A percentile compares a stretch with the other conserved stretches of the same genome.
These are phyloP conservation scores for Leishmania arabica DNA, from an alignment of 208 protist species.

Conservation along the genomic window DNA sequence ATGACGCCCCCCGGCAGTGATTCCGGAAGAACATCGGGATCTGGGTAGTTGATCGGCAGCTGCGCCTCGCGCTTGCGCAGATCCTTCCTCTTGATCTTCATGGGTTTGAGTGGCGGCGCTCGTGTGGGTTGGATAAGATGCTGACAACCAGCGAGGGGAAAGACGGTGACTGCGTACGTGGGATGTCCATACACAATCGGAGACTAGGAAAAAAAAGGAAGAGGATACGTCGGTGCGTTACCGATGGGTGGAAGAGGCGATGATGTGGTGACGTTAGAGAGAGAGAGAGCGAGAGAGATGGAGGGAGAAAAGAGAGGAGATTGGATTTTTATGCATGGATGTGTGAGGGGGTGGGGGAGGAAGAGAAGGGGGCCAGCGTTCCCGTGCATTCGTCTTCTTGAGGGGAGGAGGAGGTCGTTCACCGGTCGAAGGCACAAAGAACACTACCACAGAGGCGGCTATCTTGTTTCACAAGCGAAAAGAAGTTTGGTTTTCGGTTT, in stretches of 20 bases:
- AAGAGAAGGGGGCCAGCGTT: not conserved
- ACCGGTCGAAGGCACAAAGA: not conserved
- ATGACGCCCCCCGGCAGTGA: slow-evolving; percentile 55
- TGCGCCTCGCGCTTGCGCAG: slow-evolving; percentile 79
- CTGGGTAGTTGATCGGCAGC: slow-evolving; percentile 91
- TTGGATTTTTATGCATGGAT: not conserved
- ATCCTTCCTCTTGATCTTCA: slow-evolving; percentile 94
- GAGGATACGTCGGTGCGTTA: not conserved
- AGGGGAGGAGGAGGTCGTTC: no score
- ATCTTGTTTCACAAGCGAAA: not conserved
- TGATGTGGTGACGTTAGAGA: not conserved
- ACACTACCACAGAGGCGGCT: not conserved
- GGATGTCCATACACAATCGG: not conserved
- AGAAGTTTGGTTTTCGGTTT: not conserved
- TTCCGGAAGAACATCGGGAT: slow-evolving; percentile 54
- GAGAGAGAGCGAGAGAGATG: not conserved
- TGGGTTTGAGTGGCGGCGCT: slow-evolving; percentile 10
- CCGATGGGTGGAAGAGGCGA: not conserved
- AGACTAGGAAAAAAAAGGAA: not conserved
- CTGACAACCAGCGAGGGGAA: not conserved
- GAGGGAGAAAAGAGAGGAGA: not conserved
- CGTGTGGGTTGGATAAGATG: not conserved
- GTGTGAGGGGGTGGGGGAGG: not conserved
- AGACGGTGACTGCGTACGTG: not conserved
- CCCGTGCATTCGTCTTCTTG: not conserved